phyloP scores from a whole-genome alignment of 2,329 filamentous ascomycete genomes.

The Diplocarpon rosae region DNA sequence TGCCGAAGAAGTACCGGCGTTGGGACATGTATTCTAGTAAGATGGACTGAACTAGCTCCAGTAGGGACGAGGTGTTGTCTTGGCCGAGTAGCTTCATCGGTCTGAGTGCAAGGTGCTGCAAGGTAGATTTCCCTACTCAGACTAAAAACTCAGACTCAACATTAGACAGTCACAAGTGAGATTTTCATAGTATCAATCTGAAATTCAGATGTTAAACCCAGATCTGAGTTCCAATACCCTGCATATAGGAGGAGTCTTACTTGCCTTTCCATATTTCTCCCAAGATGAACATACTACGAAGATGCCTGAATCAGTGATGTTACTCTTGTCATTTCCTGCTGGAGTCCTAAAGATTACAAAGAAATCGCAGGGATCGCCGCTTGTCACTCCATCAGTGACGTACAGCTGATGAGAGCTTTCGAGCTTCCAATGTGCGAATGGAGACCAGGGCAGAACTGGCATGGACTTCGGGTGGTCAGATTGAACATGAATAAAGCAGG shows the following conservation, averaged over 20 bases:
- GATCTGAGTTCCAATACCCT: too few relatives aligned
- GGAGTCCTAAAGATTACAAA: slow-evolving; percentile 47
- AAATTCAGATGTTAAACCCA: too few relatives aligned
- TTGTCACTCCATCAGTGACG: slow-evolving; percentile 52
- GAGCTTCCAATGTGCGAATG: slow-evolving; percentile 45
- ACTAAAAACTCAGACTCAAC: too few relatives aligned
- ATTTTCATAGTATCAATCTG: too few relatives aligned
- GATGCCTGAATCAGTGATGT: slow-evolving; percentile 34
- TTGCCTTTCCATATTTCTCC: slow-evolving; percentile 37
- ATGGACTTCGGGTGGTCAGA: slow-evolving; percentile 58
- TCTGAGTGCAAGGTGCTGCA: too few relatives aligned
- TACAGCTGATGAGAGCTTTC: slow-evolving; percentile 10
- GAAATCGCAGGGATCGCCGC: slow-evolving; percentile 40
- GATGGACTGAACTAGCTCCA: too few relatives aligned
- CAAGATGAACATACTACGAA: slow-evolving; percentile 34
- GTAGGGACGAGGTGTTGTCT: too few relatives aligned
- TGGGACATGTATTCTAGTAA: too few relatives aligned
- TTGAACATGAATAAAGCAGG: slow-evolving; percentile 31
- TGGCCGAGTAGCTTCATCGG: too few relatives aligned
- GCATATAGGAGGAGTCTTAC: slow-evolving; percentile 41
- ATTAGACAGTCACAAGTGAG: too few relatives aligned
- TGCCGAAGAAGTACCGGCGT: too few relatives aligned
- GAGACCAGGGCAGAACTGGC: slow-evolving; percentile 49
- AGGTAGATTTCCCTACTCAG: too few relatives aligned
- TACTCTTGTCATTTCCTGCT: slow-evolving; percentile 36